Evolutionary conservation across 2,329 filamentous ascomycete species (phyloP), one percentile per base, ranked within the genome.

Genomic region (Laburnicola sp.): DNA sequence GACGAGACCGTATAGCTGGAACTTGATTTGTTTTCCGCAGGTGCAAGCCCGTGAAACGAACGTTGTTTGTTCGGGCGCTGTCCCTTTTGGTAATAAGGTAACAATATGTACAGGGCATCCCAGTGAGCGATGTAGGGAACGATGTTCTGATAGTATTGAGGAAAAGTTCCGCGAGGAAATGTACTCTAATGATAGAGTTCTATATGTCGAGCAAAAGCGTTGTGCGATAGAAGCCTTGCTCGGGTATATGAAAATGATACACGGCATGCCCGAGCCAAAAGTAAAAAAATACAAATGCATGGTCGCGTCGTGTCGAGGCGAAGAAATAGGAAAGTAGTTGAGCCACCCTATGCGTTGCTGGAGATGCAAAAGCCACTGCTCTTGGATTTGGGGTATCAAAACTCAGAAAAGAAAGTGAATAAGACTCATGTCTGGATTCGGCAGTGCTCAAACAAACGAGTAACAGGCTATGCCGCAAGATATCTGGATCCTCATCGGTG

Each of bases 101-200:
- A 16, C 16, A 16, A 16, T 16, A 16, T 16, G 16, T 16, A 16
- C 16, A 16, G 16, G 16, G 16, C 16, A 34, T 2, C 34, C 40
- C 39, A 26, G 28, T 16, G n/a, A 36, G 21, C n/a, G n/a, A 7
- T 26, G 32, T 25, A 39, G 30, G 6, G 23, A 51, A 22, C 39
- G 22, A 52, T 32, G 31, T 23, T 39, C 39, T 52, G 39, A 7
- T n/a, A 32, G 36, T 21, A 25, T 35, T 38, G 35, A 48, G 11
- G 23, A 45, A 38, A 48, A 7, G 31, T 32, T 52, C 50, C 50
- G 50, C 30, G 50, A 53, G 50, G 50, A 53, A 6, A 43, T 39
- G 28, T 26, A 45, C 45, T 53, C 50, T 48, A 45, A 26, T 7
- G 38, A 26, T 8, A 48, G 35, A 53, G 36, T 22, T 48, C 45